Conservation (phyloP, 768 basidiomycete genomes). For the Phylloporus sp. region DNA sequence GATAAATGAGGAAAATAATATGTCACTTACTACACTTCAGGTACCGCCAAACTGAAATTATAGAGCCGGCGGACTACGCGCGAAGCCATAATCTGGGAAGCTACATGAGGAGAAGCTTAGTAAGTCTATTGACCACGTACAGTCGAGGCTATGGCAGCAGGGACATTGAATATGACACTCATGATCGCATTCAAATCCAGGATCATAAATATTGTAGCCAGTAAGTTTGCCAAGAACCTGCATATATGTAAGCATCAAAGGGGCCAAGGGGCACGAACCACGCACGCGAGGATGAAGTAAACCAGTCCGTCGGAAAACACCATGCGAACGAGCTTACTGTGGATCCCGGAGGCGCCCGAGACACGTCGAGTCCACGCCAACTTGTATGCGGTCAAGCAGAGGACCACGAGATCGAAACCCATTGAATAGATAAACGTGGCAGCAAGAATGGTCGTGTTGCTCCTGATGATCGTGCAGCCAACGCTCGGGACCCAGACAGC, state of each 20-base stretch:
- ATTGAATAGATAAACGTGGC: slow-evolving; percentile 76
- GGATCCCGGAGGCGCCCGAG: slow-evolving; percentile 20
- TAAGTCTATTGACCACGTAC: slow-evolving; percentile 21
- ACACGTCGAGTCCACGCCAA: slow-evolving; percentile 34
- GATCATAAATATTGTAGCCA: slow-evolving; percentile 59
- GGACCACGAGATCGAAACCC: slow-evolving; percentile 64
- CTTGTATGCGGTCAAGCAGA: slow-evolving; percentile 58
- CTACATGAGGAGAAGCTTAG: not conserved
- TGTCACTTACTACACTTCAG: slow-evolving; percentile 29
- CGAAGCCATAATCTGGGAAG: slow-evolving; percentile 50
- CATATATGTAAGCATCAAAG: slow-evolving; percentile 19
- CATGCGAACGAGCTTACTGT: slow-evolving; percentile 52
- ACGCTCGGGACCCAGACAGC: slow-evolving; percentile 48
- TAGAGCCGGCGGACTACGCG: slow-evolving; percentile 58
- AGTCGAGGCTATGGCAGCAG: slow-evolving; percentile 53
- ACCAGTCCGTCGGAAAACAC: slow-evolving; percentile 71
- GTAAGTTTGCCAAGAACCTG: slow-evolving; percentile 39
- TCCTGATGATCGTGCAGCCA: slow-evolving; percentile 54
- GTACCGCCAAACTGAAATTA: slow-evolving; percentile 36
- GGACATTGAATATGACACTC: slow-evolving; percentile 63
- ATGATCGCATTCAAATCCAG: slow-evolving; percentile 63
- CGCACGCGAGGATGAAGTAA: slow-evolving; percentile 73
- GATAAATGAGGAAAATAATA: not conserved
- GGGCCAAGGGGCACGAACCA: slow-evolving; percentile 15
- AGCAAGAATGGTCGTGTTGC: slow-evolving; percentile 61